These are phyloP conservation scores for Fusarium verticillioides DNA, from an alignment of 2,329 filamentous ascomycete genomes.

Conservation along the genomic window DNA sequence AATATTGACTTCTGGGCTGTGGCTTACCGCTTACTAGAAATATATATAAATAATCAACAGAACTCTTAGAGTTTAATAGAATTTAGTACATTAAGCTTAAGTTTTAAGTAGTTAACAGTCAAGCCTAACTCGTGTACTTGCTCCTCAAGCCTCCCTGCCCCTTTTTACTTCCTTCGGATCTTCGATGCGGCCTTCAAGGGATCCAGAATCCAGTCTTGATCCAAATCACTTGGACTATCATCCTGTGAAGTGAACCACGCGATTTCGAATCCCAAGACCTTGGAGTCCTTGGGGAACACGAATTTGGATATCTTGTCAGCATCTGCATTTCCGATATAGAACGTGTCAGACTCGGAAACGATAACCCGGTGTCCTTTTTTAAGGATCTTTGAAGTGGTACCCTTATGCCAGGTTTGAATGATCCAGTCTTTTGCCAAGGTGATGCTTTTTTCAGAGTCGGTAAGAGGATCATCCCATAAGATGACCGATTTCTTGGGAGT, in stretches of 20 bases:
- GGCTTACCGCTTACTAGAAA: no score
- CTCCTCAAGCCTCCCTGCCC: accelerated
- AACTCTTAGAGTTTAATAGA: accelerated
- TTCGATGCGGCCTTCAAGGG: conserved; percentile 5
- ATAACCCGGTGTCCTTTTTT: conserved; percentile 5
- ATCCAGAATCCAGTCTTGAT: conserved; percentile 1
- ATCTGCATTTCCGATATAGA: conserved; percentile 14
- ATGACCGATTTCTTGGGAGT: not conserved
- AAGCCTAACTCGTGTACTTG: accelerated
- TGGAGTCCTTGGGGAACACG: not conserved
- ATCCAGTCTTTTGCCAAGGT: conserved; percentile 4
- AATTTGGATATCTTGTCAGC: not conserved
- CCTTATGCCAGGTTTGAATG: conserved; percentile 15
- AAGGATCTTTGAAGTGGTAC: not conserved
- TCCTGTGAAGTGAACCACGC: conserved; percentile 9
- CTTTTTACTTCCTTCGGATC: not conserved
- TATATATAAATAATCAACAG: not conserved
- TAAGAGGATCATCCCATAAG: conserved; percentile 9
- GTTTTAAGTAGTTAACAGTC: no score
- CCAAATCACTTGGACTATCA: not conserved
- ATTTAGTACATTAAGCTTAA: not conserved
- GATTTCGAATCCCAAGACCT: not conserved
- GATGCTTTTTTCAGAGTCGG: not conserved
- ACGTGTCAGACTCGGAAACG: not conserved
- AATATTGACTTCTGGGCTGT: no score